Conservation (phyloP, 2,329 filamentous ascomycete genomes). For the Teratosphaeriaceae sp. region DNA sequence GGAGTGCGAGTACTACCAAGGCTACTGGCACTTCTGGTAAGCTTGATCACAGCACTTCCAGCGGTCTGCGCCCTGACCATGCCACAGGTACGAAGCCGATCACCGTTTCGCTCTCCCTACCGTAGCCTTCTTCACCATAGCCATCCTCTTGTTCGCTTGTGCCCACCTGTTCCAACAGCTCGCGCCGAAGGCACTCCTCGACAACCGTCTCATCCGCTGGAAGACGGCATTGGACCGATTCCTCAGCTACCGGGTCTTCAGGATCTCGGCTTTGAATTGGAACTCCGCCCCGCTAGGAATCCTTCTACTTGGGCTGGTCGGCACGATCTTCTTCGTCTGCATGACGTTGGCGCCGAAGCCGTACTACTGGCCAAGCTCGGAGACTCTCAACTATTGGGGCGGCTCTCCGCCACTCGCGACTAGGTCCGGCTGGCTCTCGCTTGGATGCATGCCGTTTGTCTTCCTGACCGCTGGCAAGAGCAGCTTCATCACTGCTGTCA, state of each 20-base stretch:
- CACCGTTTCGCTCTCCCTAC: constrained; percentile 48
- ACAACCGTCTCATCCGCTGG: neutral
- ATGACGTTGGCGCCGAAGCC: constrained; percentile 35
- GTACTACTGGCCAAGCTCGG: constrained; percentile 49
- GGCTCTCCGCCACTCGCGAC: constrained; percentile 49
- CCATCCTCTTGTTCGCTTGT: constrained; percentile 45
- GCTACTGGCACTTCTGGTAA: constrained; percentile 47
- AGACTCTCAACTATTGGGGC: constrained; percentile 34
- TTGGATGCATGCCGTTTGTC: constrained; percentile 48
- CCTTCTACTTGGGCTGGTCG: constrained; percentile 34
- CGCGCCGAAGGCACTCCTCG: constrained; percentile 9
- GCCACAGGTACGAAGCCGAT: constrained; percentile 51
- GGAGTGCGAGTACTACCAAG: constrained; percentile 41
- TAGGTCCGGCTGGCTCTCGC: constrained; percentile 46
- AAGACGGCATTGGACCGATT: constrained; percentile 34
- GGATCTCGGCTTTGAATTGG: constrained; percentile 31
- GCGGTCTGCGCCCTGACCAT: too few species aligned
- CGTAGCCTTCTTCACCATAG: constrained; percentile 46
- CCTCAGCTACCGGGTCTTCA: constrained; percentile 37
- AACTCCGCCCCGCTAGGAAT: constrained; percentile 42
- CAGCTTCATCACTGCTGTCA: constrained; percentile 49
- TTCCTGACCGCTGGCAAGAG: constrained; percentile 39
- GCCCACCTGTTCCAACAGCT: constrained; percentile 30
- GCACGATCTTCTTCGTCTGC: constrained; percentile 43
- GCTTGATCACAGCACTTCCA: constrained; percentile 2